Evolutionary conservation across 2,329 filamentous ascomycete species (phyloP).

Genomic region (Fusarium pseudoanthophilum): DNA sequence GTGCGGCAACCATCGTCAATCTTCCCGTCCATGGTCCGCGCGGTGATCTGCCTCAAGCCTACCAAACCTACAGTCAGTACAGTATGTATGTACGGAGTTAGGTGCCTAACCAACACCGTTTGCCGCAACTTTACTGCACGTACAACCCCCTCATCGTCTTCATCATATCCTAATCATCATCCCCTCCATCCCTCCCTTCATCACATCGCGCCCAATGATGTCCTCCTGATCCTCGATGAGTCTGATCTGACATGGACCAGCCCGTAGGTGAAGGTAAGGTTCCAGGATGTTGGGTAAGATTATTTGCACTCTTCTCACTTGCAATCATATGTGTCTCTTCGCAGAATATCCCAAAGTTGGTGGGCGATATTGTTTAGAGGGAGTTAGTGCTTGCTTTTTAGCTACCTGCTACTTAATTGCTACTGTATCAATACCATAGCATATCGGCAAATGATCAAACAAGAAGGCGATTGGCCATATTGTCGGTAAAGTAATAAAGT

Average conservation of each 20-base stretch:
- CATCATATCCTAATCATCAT: constrained; percentile 15
- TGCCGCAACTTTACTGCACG: neutral
- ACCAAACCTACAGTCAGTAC: neutral
- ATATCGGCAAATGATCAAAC: neutral
- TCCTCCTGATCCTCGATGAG: constrained; percentile 22
- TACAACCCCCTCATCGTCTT: constrained; percentile 14
- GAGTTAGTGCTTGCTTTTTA: constrained; percentile 11
- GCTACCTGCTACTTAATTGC: neutral
- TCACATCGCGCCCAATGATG: constrained; percentile 10
- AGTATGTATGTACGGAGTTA: neutral
- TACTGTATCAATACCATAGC: neutral
- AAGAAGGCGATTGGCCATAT: neutral
- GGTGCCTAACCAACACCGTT: neutral
- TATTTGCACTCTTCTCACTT: neutral
- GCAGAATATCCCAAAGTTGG: constrained; percentile 4
- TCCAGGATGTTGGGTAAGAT: constrained; percentile 27
- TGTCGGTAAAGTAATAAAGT: neutral
- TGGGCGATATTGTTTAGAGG: neutral
- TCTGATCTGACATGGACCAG: constrained; percentile 42
- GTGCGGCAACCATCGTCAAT: constrained; percentile 22
- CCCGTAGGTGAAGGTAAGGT: constrained; percentile 33
- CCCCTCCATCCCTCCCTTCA: constrained; percentile 1
- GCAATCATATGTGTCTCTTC: neutral
- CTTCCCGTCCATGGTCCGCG: constrained; percentile 9
- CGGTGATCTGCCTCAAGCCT: constrained; percentile 15